Evolutionary conservation across 306 rosid species (phyloP).

Genomic region (Cucurbita moschata): DNA sequence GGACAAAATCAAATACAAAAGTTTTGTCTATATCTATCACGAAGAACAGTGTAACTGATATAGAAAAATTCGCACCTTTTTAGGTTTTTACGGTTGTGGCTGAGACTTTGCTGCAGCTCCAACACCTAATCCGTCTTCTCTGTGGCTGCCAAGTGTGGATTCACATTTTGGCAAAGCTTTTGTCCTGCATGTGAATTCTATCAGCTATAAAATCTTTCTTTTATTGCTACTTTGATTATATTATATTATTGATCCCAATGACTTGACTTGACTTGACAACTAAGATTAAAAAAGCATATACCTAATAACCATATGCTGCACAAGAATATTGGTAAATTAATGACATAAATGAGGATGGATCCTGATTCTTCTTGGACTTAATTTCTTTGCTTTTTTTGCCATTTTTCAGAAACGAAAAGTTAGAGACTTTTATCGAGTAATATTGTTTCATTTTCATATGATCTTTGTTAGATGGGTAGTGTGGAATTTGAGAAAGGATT

Average conservation of each 20-base stretch:
- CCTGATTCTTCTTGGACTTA: background rate
- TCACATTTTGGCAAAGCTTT: background rate
- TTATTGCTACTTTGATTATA: background rate
- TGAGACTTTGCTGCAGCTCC: background rate
- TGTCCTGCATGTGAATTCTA: conserved; percentile 1
- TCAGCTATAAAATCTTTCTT: background rate
- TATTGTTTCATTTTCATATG: background rate
- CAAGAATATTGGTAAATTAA: background rate
- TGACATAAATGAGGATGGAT: background rate
- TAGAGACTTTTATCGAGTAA: background rate
- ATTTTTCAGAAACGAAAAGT: background rate
- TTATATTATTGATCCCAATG: background rate
- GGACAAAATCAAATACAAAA: conserved; percentile 4
- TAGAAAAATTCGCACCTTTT: background rate
- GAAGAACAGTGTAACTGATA: background rate
- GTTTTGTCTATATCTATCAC: conserved; percentile 6
- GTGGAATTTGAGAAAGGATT: background rate
- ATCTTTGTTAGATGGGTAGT: background rate
- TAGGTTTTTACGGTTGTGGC: conserved; percentile 5
- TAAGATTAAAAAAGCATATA: background rate
- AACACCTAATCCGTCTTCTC: background rate
- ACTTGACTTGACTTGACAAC: background rate
- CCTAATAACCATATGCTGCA: background rate
- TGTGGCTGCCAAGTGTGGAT: background rate
- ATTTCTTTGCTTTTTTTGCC: too few species aligned